Evolutionary conservation across 352 stramenopile species (phyloP), one percentile per base, ranked within the genome.

Genomic region (Phytophthora citricola): DNA sequence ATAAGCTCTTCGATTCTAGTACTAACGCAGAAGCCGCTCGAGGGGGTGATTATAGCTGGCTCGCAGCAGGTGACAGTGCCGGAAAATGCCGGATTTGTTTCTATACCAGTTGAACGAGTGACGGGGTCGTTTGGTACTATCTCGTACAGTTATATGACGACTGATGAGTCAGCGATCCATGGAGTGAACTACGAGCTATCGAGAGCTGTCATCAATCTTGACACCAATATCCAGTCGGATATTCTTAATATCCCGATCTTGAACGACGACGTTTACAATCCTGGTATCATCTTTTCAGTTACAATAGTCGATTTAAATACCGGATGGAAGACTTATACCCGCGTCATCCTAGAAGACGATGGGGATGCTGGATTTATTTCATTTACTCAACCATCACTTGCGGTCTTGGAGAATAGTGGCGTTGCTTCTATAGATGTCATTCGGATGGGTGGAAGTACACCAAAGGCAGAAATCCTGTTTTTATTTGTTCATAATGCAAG

Each of bases 311-410:
- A 89, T 53, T 47, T 51, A 0, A 36, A 49, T 4, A 78, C 74
- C 2, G 22, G 24, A 2, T 39, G 66, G 6, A 20, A 51, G 26
- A 83, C 62, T 3, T 50, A 66, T 12, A 83, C 82, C 1, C 69
- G 39, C 1, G 54, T 91, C 9, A 45, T 63, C 12, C 58, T 91
- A 6, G 31, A 48, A 5, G 82, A 91, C 24, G 75, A 91, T 51
- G 78, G 78, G 2, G 80, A 91, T 39, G 82, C 79, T 10, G 82
- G 82, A 9, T 78, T 64, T 17, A 56, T 91, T 24, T 77, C 71
- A 2, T 91, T 91, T 54, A 49, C 22, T 3, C 46, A 51, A 14
- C 4, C 60, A 26, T 26, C 44, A 4, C 56, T 69, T n/a, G 11
- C 8, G 0, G 47, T 72, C 11, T 58, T 81, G 6, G 81, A 90